A percentile compares a stretch with the other conserved stretches of the same genome.
Evolutionary conservation across 129 eudicot genomes (phyloP).

Genomic region (Lactuca saligna): DNA sequence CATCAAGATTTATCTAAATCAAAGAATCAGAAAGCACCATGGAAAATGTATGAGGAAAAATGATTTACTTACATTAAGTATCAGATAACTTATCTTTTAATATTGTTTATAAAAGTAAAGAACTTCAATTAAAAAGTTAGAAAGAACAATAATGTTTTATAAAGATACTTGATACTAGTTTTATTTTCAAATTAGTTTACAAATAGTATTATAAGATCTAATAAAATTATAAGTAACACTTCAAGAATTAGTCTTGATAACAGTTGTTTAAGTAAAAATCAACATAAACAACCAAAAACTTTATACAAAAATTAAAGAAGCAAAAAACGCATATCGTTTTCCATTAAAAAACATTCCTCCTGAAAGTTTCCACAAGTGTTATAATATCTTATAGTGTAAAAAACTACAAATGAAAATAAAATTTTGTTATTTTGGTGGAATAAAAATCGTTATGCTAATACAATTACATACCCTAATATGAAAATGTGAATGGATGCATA

Average conservation of each 20-base stretch:
- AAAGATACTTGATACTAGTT: background rate
- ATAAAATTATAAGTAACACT: too few species aligned
- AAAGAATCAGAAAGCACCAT: conserved; percentile 3
- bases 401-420: background rate
- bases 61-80: background rate
- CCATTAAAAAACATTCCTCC: background rate
- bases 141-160: background rate
- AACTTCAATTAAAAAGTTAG: background rate
- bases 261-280: background rate
- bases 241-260: background rate
- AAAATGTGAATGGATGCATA: conserved; percentile 15
- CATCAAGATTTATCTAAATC: conserved; percentile 43
- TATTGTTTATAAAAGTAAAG: background rate
- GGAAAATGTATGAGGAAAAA: background rate
- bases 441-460: background rate
- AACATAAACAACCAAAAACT: too few species aligned
- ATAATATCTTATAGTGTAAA: background rate
- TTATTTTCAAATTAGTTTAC: background rate
- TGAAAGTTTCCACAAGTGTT: background rate
- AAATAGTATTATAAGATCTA: background rate
- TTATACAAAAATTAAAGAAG: background rate
- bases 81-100: background rate
- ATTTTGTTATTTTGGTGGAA: background rate
- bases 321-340: background rate
- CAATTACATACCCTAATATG: conserved; percentile 4